These are phyloP conservation scores for Apiospora rasikravindrae DNA, from an alignment of 2,329 filamentous ascomycete genomes.

Conservation along the genomic window DNA sequence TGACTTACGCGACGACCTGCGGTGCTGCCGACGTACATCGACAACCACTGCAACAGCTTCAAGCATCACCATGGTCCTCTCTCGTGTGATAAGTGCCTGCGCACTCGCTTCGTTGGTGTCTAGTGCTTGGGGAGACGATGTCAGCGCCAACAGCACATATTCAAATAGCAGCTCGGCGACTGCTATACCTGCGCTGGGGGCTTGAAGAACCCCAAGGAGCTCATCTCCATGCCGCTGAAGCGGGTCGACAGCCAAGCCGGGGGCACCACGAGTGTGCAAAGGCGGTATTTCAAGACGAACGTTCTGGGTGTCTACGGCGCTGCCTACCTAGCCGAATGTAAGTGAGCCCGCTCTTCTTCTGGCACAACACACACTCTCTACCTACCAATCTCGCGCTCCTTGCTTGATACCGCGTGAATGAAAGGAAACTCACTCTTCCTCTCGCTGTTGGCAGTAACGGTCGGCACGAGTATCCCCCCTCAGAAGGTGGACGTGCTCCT, in stretches of 20 bases:
- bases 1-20: background rate
- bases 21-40: background rate
- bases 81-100: background rate
- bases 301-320: conserved; percentile 37
- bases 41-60: background rate
- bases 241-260: conserved; percentile 29
- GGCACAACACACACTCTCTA: background rate
- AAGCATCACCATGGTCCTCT: conserved; percentile 3
- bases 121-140: background rate
- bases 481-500: conserved; percentile 53
- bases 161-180: background rate
- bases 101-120: background rate
- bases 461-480: conserved; percentile 44
- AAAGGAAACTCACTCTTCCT: background rate
- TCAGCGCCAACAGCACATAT: background rate
- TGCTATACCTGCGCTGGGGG: conserved; percentile 23
- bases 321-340: conserved; percentile 39
- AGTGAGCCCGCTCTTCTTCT: too few species aligned
- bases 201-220: conserved; percentile 25
- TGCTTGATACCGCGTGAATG: background rate
- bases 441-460: conserved; percentile 41
- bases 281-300: conserved; percentile 35
- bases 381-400: background rate
- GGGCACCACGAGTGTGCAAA: conserved; percentile 34
- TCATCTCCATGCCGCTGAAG: conserved; percentile 36